Base-by-base conservation (phyloP, 2,329 filamentous ascomycete species). In the Diaporthe australafricana region DNA sequence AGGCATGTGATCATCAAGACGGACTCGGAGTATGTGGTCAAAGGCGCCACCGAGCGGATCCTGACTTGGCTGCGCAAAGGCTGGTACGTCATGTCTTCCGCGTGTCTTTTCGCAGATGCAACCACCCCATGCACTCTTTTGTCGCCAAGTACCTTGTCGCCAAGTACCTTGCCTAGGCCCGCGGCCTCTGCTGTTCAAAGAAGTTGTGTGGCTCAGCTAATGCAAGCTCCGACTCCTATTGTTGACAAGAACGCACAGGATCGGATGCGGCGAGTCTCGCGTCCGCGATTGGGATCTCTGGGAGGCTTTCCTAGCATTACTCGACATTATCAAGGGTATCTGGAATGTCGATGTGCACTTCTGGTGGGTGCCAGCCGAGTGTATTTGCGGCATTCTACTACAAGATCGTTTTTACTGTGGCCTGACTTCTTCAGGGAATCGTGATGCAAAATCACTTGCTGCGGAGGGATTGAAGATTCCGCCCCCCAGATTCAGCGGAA, bases 301-400 rank as follows among this genome's bases (percentile, higher is more conserved):
- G 50, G 57, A 70, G 12, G 38, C 48, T 12, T 3, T 70, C 1
- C 22, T 70, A 20, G 30, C 11, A 16, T 2, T 65, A 16, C 40
- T 70, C 12, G 38, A 66, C 0, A 12, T 45, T 1, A 2, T 70
- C 7, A 55, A 32, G 42, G 14, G 16, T 32, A 14, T 20, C 2
- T 57, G 67, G 57, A 45, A 38, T 1, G 57, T 72, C 11, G 48
- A 70, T 35, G 35, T 70, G 5, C 32, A 30, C 30, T 52, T 72
- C 32, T 70, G 66, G 67, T 72, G 56, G 70, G 70, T 72, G 0
- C 66, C 70, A 7, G 2, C 32, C 1, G 22, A 32, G 1, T 70
- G 70, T 53, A 66, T 48, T 42, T 38, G 12, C 6, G 2, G 2
- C 9, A 9, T 16, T 5, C 3, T 9, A 4, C 11, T 4, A n/a